Conservation (phyloP, 345 rosid genomes). For the Syzygium oleosum region DNA sequence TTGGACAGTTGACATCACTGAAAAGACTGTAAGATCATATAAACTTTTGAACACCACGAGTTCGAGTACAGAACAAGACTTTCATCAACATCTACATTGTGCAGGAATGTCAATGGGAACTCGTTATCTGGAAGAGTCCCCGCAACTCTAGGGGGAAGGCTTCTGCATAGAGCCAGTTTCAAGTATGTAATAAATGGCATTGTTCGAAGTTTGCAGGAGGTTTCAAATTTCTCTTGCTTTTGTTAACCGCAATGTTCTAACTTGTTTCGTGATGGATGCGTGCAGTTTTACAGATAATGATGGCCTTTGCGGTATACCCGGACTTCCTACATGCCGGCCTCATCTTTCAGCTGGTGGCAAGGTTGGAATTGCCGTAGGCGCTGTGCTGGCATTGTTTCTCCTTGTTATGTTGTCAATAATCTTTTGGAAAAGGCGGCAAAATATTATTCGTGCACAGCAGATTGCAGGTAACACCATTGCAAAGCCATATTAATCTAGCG, state of each 20-base stretch:
- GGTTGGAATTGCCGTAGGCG: slow-evolving; percentile 68
- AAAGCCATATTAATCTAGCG: background rate
- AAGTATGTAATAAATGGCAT: slow-evolving; percentile 41
- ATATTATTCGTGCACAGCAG: slow-evolving; percentile 78
- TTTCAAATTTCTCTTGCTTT: background rate
- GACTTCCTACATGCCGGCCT: slow-evolving; percentile 69
- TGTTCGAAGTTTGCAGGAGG: background rate
- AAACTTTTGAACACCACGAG: background rate
- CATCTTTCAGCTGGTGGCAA: slow-evolving; percentile 72
- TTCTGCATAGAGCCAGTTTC: slow-evolving; percentile 89
- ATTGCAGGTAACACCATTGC: slow-evolving; percentile 52
- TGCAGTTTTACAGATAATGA: slow-evolving; percentile 89
- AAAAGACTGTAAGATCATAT: slow-evolving; percentile 62
- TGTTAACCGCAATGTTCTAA: background rate
- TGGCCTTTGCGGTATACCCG: slow-evolving; percentile 97
- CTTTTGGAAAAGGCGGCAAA: slow-evolving; percentile 91
- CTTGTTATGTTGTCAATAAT: slow-evolving; percentile 45
- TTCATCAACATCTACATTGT: background rate
- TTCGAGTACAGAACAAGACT: background rate
- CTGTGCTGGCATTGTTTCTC: slow-evolving; percentile 37
- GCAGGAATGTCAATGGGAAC: slow-evolving; percentile 93
- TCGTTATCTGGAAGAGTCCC: slow-evolving; percentile 83
- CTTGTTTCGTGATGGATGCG: background rate
- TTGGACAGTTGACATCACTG: slow-evolving; percentile 69
- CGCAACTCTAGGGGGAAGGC: slow-evolving; percentile 80